Evolutionary conservation across 805 yeast species (phyloP), one percentile per base, ranked within the genome.

Genomic region (Metschnikowia peoriensis): DNA sequence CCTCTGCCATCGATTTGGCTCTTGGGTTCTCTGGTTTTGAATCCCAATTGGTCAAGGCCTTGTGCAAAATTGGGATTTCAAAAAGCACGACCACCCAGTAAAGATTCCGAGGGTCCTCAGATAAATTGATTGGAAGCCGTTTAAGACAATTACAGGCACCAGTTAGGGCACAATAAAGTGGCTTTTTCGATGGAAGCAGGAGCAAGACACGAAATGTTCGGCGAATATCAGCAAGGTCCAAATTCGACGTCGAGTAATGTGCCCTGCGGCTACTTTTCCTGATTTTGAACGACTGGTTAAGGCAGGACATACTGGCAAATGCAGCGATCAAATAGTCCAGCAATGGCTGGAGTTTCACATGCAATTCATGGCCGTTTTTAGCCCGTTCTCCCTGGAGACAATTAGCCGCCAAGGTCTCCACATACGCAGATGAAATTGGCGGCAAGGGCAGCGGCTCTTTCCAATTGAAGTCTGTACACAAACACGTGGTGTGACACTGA

Each of bases 51-150:
- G 83, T 68, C 48, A 75, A 59, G 9, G 85, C 78, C 22, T 75
- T 70, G 7, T 77, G 68, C 7, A 88, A 66, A 6, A 79, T 73
- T 0, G 97, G 97, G 32, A 85, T 81, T 53, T 88, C 92, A 47
- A 86, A 66, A 11, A 89, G 68, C 3, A 89, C 81, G 15, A 89
- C 67, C 1, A 89, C 59, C 86, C 89, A 88, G 42, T 72, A 65
- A 29, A 84, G 65, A 17, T 80, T 73, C 1, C 67, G 58, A 0
- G 85, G 78, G 11, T 73, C 68, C 7, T 72, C 64, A 40, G 73
- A 55, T 0, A 62, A 63, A 6, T 75, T 71, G 0, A 67, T 83
- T 28, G 67, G 61, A 6, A 70, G 57, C 38, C 83, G 74, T 52
- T 78, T 81, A 22, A 89, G 66, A 2, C 84, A 69, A 7, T 75